A percentile compares a stretch with the other conserved stretches of the same genome.
phyloP scores from a whole-genome alignment of 331 rosid genomes.

The Acacia pycnantha region DNA sequence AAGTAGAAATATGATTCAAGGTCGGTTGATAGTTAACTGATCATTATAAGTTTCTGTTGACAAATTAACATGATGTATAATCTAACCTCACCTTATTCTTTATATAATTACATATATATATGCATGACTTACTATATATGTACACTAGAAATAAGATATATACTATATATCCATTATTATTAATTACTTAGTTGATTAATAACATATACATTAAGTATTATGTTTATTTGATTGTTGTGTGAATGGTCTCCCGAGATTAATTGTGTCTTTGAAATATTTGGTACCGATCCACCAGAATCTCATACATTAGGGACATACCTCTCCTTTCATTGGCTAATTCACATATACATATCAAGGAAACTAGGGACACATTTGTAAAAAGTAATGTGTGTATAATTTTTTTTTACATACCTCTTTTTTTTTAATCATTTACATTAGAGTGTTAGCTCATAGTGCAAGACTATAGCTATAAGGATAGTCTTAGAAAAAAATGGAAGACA shows the following conservation, averaged over 20 bases:
- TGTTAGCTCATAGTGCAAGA: neutral
- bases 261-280: neutral
- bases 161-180: neutral
- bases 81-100: neutral
- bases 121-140: neutral
- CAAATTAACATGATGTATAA: neutral
- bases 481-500: neutral
- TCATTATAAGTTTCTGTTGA: neutral
- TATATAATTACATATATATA: neutral
- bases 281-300: neutral
- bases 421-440: neutral
- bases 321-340: neutral
- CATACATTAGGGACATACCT: neutral
- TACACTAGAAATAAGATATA: neutral
- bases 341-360: neutral
- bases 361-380: neutral
- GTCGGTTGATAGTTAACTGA: neutral
- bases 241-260: constrained; percentile 7
- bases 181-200: neutral
- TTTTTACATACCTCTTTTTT: neutral
- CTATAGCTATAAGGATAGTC: neutral
- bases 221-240: neutral
- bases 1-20: neutral
- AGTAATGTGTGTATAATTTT: neutral
- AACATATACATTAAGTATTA: neutral